Percentiles rank a stretch among this genome's conserved stretches.
Conservation (phyloP, 2,329 filamentous ascomycete species). For the Alternaria burnsii region DNA sequence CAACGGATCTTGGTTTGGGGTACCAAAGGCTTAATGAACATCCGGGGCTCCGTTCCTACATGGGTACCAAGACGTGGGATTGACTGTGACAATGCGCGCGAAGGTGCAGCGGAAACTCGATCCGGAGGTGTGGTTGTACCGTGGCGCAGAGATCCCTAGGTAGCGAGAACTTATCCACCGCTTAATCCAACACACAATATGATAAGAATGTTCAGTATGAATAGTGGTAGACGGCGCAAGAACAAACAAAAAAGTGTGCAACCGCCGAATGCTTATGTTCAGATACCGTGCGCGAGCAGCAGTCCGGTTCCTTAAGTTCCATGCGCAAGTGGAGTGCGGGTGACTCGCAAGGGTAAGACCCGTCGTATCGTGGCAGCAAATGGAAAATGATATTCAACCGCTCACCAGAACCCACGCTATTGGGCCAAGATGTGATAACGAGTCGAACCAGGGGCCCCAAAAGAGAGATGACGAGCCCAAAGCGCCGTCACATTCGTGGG, state of each 20-base stretch:
- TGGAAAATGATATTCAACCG: slow-evolving; percentile 47
- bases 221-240: slow-evolving; percentile 13
- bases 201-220: slow-evolving; percentile 20
- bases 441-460: slow-evolving; percentile 35
- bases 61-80: slow-evolving; percentile 36
- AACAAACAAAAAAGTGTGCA: slow-evolving; percentile 13
- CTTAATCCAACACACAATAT: slow-evolving; percentile 22
- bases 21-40: slow-evolving; percentile 33
- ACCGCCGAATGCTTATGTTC: slow-evolving; percentile 19
- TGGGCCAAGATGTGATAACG: slow-evolving; percentile 52
- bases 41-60: slow-evolving; percentile 41
- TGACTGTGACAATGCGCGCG: slow-evolving; percentile 44
- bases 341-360: slow-evolving; percentile 44
- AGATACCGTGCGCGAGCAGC: slow-evolving; percentile 41
- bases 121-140: slow-evolving; percentile 29
- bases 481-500: slow-evolving; percentile 38
- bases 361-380: slow-evolving; percentile 45
- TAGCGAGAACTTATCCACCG: slow-evolving; percentile 34
- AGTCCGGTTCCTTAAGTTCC: slow-evolving; percentile 45
- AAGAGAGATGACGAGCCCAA: slow-evolving; percentile 34
- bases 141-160: slow-evolving; percentile 33
- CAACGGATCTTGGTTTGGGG: slow-evolving; percentile 21
- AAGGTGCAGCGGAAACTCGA: slow-evolving; percentile 36
- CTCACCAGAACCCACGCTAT: slow-evolving; percentile 46
- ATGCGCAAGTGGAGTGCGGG: slow-evolving; percentile 39